Conservation (phyloP, 1,284 basidiomycete species). For the Singerocomus rubriflavus region DNA sequence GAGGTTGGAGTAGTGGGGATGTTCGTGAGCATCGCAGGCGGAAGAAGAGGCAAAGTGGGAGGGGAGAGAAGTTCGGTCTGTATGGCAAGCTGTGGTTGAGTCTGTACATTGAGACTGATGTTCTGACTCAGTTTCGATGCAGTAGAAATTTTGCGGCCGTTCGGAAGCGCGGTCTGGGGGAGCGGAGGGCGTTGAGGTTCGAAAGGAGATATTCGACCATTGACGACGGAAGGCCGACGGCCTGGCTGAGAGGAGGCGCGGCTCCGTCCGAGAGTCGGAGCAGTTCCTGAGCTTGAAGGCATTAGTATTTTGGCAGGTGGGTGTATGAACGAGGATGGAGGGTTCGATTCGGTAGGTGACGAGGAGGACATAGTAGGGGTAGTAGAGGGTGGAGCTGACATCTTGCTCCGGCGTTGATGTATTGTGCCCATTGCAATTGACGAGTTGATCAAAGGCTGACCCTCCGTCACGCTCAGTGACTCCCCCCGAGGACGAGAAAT, state of each 20-base stretch:
- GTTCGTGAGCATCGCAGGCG: constrained; percentile 48
- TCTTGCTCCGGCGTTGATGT: constrained; percentile 62
- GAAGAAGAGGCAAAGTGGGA: constrained; percentile 42
- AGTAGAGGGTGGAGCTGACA: constrained; percentile 52
- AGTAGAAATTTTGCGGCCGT: constrained; percentile 57
- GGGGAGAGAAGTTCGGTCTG: constrained; percentile 51
- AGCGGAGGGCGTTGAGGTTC: constrained; percentile 49
- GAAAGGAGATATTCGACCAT: constrained; percentile 45
- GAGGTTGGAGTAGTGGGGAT: constrained; percentile 73
- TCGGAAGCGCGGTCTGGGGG: constrained; percentile 39
- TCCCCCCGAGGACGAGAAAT: constrained; percentile 48
- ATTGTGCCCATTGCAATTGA: constrained; percentile 65
- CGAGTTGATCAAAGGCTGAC: constrained; percentile 50
- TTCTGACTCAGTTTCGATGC: constrained; percentile 55
- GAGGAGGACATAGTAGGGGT: constrained; percentile 40
- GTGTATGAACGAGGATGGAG: constrained; percentile 43
- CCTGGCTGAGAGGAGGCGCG: constrained; percentile 71
- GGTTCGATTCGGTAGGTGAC: constrained; percentile 57
- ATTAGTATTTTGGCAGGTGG: constrained; percentile 40
- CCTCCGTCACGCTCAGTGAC: constrained; percentile 26
- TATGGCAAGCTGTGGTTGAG: constrained; percentile 45
- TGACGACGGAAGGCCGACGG: constrained; percentile 53
- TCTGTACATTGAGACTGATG: constrained; percentile 35
- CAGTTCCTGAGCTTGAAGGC: constrained; percentile 36
- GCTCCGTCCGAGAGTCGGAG: constrained; percentile 41